Evolutionary conservation across 73 alveolate genomes (phyloP), one percentile per base, ranked within the genome.

Genomic region (Paramecium caudatum): DNA sequence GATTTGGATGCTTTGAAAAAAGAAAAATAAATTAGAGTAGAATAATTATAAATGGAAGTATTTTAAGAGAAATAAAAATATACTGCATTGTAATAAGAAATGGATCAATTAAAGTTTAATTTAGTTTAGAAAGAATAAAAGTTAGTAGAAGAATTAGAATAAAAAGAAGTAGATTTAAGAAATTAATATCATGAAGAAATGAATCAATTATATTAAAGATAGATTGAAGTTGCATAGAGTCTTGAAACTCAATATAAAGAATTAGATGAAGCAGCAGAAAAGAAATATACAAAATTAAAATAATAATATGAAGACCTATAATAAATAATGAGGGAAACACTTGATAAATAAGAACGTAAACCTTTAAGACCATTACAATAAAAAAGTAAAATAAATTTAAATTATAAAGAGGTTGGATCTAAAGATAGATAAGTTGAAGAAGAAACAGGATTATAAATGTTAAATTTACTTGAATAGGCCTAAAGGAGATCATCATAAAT

Each of bases 221-320:
- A 74, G 19, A 74, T 74, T 43, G 88, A 74, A 21, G 88, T 74
- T 1, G 88, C 88, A 15, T 74, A 74, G 43, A 37, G 65, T 3
- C 43, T 74, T 16, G 88, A 74, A 41, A 30, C 32, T 12, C 10
- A 74, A 74, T 74, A 74, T 21, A 74, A 45, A 74, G 88, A 74
- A 23, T 74, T 74, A 45, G 88, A 74, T 74, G 68, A 74, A 8
- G 88, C 88, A 9, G 88, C 88, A 2, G 88, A 74, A 23, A 74
- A 43, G 21, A 74, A 74, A 45, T 74, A 74, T 23, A 43, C 17
- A 19, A 74, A 74, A 45, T 74, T 74, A n/a, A 74, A 74, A 25
- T 6, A 47, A 3, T 74, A 74, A 45, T 74, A 74, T 41, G 88
- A 74, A 16, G 88, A 74, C 5, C 23, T 74, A 8, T 45, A 74